Evolutionary conservation across 2,329 filamentous ascomycete species (phyloP), one percentile per base, ranked within the genome.

Genomic region (Hypoxylon sp.): DNA sequence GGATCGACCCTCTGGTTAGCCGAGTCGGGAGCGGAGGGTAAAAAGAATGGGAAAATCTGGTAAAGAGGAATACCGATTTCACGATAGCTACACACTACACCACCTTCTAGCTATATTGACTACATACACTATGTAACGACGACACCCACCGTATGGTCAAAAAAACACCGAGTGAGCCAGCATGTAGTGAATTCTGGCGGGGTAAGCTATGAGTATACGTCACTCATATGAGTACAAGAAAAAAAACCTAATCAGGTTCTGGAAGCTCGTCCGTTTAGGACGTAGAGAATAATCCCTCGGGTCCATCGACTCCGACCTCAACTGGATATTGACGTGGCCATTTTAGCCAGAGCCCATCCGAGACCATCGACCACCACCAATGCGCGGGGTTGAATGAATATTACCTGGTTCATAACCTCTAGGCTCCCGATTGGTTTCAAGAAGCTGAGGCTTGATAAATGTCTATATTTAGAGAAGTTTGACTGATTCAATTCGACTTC

Each of bases 21-120:
- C 71, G 69, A 70, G 70, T 73, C 70, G 67, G 67, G 72, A 76
- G 60, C 73, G 72, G 72, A 75, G 72, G 73, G 68, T 67, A 71
- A 65, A 60, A 57, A 59, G 21, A 59, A 68, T 60, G 46, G 51
- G 46, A 61, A 65, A 60, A 63, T 49, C 34, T 43, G 48, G 34
- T 41, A 59, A 57, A 56, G 36, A 51, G 34, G 17, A 50, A 41
- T 51, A 46, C 49, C 57, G 43, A 64, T 51, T 65, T 63, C 68
- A 68, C 65, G 62, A 70, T 70, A 63, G 43, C 34, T 25, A 17
- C 36, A 17, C 41, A 36, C 41, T 32, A 50, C 52, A 66, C 48
- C 50, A 63, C 53, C 51, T 32, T 58, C 32, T 23, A 34, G 58
- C 25, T 41, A 45, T 32, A 10, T 58, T 34, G 14, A 64, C 43